These are phyloP conservation scores for Fusarium sp. DNA, from an alignment of 2,329 filamentous ascomycete species.

Conservation along the genomic window DNA sequence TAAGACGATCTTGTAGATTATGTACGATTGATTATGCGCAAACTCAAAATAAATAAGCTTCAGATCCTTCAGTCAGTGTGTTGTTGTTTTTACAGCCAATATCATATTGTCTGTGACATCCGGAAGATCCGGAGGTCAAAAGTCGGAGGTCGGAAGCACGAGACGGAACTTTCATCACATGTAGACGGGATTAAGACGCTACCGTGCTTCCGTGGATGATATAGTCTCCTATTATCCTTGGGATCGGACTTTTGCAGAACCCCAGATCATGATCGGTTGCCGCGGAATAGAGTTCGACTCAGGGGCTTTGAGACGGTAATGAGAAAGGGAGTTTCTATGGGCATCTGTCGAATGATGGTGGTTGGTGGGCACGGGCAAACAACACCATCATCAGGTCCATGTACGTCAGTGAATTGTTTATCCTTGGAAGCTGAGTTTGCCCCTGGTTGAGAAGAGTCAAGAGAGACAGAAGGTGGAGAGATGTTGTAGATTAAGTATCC, in stretches of 20 bases:
- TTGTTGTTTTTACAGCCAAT: neutral
- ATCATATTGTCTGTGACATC: neutral
- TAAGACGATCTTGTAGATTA: neutral
- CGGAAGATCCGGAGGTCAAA: conserved; percentile 18
- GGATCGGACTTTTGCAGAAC: neutral
- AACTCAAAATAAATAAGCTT: neutral
- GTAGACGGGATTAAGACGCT: conserved; percentile 4
- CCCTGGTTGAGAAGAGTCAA: conserved; percentile 3
- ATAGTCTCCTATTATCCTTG: neutral
- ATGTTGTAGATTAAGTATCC: neutral
- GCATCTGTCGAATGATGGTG: conserved; percentile 30
- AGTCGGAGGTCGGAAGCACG: conserved; percentile 9
- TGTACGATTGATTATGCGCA: neutral
- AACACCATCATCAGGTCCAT: conserved; percentile 39
- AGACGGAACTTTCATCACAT: conserved; percentile 1
- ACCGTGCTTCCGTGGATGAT: conserved; percentile 16
- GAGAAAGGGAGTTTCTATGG: neutral
- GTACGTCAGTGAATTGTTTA: conserved; percentile 5
- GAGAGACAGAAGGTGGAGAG: neutral
- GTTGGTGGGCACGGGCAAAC: conserved; percentile 31
- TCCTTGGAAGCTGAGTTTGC: neutral
- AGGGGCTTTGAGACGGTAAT: conserved; percentile 4
- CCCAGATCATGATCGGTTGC: neutral
- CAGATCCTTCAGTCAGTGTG: neutral
- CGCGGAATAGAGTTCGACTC: neutral